phyloP scores from a whole-genome alignment of 768 basidiomycete species.

The Boletus bicolor region DNA sequence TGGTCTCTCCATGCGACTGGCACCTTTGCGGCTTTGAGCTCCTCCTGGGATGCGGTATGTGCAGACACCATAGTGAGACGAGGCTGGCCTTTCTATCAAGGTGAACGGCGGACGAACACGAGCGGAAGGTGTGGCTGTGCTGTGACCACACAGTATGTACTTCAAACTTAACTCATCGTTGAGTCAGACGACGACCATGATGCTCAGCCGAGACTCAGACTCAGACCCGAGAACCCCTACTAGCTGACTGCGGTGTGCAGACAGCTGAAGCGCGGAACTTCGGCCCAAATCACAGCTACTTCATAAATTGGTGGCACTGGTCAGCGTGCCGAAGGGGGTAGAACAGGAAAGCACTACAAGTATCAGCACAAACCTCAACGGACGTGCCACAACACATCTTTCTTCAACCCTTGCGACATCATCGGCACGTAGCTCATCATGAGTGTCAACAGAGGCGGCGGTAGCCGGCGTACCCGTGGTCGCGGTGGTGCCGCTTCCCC shows the following conservation, averaged over 20 bases:
- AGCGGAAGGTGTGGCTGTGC: slow-evolving; percentile 22
- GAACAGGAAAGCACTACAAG: slow-evolving; percentile 2
- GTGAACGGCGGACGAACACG: neutral
- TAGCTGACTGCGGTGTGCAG: no score
- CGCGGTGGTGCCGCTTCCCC: slow-evolving; percentile 9
- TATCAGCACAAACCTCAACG: neutral
- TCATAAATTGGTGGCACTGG: no score
- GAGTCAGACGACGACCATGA: no score
- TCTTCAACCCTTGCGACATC: neutral
- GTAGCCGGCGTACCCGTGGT: slow-evolving; percentile 12
- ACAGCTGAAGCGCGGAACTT: no score
- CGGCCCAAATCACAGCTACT: no score
- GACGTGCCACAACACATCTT: neutral
- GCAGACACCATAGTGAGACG: slow-evolving; percentile 57
- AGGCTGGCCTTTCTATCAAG: neutral
- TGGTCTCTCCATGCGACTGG: slow-evolving; percentile 86
- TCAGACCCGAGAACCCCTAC: no score
- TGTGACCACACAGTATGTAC: neutral
- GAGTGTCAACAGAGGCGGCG: slow-evolving; percentile 14
- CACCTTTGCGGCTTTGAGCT: slow-evolving; percentile 71
- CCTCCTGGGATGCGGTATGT: slow-evolving; percentile 77
- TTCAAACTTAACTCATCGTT: no score
- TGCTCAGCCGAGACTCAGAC: no score
- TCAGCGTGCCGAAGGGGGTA: no score
- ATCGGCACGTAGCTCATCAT: slow-evolving; percentile 2